Evolutionary conservation across 805 yeast species (phyloP), one percentile per base, ranked within the genome.

Genomic region (Nakazawaea peltata): DNA sequence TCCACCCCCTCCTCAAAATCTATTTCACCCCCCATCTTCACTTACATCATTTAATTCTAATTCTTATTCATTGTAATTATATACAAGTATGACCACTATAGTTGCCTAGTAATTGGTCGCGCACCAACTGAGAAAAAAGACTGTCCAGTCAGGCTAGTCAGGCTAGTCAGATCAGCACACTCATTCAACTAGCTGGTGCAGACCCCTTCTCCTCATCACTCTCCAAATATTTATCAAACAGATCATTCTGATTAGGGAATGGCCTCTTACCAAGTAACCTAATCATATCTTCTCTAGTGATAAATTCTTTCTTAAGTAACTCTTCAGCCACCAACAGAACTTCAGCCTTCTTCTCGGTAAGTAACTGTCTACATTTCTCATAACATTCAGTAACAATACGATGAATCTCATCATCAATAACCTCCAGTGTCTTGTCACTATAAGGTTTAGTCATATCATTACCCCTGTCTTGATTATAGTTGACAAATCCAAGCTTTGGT

Each of bases 211-310:
- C n/a, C n/a, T n/a, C 24, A 17, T 30, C 21, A 16, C 14, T 10
- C 10, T 73, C 83, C 41, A 88, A 62, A 50, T 88, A 88, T 54
- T 84, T 85, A 56, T 86, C 95, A 58, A 88, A 87, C 1, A 95
- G 95, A 51, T 82, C 94, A 49, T 82, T 82, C 53, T 75, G 69
- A 51, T 81, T 85, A 12, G 77, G 74, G 65, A 77, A 82, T 26
- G 88, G 88, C 48, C 94, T 68, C 43, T 79, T 76, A 1, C 94
- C 94, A 24, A 82, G 65, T 25, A 84, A 50, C 33, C 82, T 64
- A 34, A 83, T 71, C 85, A 83, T 80, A 51, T 83, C 94, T 43
- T 76, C 80, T 53, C 94, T 71, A 0, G 88, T 80, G 43, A 83
- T 68, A n/a, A 79, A 86, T 51, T 83, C 94, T 53, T 81, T 83